Evolutionary conservation across 2,329 filamentous ascomycete species (phyloP).

Genomic region (Acrodontium crateriforme): DNA sequence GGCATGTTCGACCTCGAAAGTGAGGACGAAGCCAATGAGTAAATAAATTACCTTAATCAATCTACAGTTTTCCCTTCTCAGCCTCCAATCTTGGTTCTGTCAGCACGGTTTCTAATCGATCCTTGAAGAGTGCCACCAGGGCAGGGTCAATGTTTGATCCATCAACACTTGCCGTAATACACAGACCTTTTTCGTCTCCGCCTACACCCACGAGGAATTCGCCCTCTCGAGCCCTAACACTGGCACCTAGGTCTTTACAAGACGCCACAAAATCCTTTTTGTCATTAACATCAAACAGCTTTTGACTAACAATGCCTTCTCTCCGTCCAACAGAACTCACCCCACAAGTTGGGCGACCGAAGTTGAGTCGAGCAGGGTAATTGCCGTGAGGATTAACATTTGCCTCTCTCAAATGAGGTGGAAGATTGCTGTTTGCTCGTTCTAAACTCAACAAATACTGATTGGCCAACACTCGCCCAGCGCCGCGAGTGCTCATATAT

Average conservation of each 20-base stretch:
- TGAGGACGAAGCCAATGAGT: constrained; percentile 12
- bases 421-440: constrained; percentile 23
- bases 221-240: constrained; percentile 30
- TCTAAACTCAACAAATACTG: constrained; percentile 31
- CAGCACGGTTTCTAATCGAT: constrained; percentile 11
- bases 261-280: constrained; percentile 28
- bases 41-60: too few relatives aligned
- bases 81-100: too few relatives aligned
- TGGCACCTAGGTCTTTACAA: constrained; percentile 23
- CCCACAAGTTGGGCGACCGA: constrained; percentile 29
- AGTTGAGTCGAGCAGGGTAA: constrained; percentile 19
- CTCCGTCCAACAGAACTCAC: constrained; percentile 29
- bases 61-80: too few relatives aligned
- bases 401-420: constrained; percentile 14
- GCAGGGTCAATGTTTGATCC: constrained; percentile 17
- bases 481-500: constrained; percentile 24
- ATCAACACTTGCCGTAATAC: constrained; percentile 30
- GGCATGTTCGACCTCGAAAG: constrained; percentile 32
- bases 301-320: constrained; percentile 19
- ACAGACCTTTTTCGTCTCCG: constrained; percentile 24
- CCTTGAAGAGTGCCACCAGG: constrained; percentile 15
- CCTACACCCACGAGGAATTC: constrained; percentile 33
- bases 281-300: constrained; percentile 16
- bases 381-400: constrained; percentile 25
- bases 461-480: constrained; percentile 28